Evolutionary conservation across 163 green algal species (phyloP).

Genomic region (Chlorella variabilis): DNA sequence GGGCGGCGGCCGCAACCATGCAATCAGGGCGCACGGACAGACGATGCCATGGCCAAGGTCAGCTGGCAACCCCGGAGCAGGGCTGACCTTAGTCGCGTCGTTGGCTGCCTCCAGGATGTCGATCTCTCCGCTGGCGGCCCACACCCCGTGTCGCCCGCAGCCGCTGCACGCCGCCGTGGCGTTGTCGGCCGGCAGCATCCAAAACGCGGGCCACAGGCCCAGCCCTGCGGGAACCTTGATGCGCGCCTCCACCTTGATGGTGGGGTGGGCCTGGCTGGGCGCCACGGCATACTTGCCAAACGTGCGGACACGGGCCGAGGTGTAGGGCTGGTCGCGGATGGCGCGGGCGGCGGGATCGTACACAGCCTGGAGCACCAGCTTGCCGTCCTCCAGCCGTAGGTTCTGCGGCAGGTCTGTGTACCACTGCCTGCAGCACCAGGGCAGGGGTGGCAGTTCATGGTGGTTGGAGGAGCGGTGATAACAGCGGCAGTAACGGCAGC

Average conservation of each 20-base stretch:
- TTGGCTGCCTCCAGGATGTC: conserved; percentile 43
- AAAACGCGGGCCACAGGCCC: conserved; percentile 51
- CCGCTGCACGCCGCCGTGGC: conserved; percentile 18
- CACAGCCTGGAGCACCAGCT: not conserved
- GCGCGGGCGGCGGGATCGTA: not conserved
- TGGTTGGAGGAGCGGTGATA: not conserved
- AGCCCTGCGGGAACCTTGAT: conserved; percentile 20
- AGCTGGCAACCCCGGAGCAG: too few species aligned
- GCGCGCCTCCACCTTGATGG: conserved; percentile 8
- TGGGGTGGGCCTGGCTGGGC: not conserved
- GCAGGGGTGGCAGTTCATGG: too few species aligned
- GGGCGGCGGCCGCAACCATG: too few species aligned
- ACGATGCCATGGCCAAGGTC: too few species aligned
- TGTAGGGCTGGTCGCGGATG: not conserved
- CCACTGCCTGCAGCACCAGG: not conserved
- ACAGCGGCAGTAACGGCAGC: not conserved
- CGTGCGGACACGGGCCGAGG: conserved; percentile 24
- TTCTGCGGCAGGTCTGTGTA: not conserved
- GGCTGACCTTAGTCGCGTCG: conserved; percentile 12
- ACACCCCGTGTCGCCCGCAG: conserved; percentile 36
- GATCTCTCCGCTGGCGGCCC: conserved; percentile 44
- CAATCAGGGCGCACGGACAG: too few species aligned
- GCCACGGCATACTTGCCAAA: conserved; percentile 9
- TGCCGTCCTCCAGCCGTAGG: conserved; percentile 4
- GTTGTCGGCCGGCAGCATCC: conserved; percentile 39